Percentiles rank a stretch among this genome's conserved stretches.
Evolutionary conservation across 2,329 filamentous ascomycete genomes (phyloP).

Genomic region (Davidsoniella eucalypti): DNA sequence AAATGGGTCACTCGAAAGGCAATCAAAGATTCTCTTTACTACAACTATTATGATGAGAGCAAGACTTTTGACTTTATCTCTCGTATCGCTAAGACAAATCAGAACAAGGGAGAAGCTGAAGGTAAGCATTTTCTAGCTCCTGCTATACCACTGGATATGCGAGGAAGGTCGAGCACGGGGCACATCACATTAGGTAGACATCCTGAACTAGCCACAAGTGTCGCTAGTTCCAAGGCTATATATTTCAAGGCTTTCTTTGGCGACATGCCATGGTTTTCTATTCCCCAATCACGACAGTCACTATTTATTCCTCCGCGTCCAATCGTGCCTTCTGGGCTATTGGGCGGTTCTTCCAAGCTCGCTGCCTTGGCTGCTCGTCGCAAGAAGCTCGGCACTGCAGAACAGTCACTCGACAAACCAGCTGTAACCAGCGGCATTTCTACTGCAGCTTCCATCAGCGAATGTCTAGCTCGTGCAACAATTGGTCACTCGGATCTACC

Average conservation of each 20-base stretch:
- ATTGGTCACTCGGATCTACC: neutral
- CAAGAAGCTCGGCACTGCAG: conserved; percentile 64
- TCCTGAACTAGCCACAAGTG: neutral
- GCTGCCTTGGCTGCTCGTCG: conserved; percentile 76
- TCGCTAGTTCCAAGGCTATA: neutral
- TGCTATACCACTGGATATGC: neutral
- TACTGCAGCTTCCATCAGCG: neutral
- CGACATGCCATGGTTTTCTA: conserved; percentile 71
- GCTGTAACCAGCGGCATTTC: neutral
- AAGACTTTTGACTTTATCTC: conserved; percentile 62
- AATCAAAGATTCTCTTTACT: conserved; percentile 71
- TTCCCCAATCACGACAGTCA: conserved; percentile 49
- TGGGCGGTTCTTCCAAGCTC: conserved; percentile 78
- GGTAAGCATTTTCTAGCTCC: conserved; percentile 20
- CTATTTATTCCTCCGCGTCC: conserved; percentile 45
- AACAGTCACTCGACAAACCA: neutral
- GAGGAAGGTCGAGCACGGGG: too few species aligned
- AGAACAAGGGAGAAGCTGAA: conserved; percentile 27
- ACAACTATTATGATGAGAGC: conserved; percentile 76
- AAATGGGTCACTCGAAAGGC: conserved; percentile 37
- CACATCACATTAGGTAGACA: too few species aligned
- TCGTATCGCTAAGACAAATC: conserved; percentile 27
- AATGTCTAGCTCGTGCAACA: conserved; percentile 5
- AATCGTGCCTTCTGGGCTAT: conserved; percentile 40
- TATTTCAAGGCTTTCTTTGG: conserved; percentile 43